Conservation (phyloP, 2,329 filamentous ascomycete genomes). For the Pezicula rhizophila region DNA sequence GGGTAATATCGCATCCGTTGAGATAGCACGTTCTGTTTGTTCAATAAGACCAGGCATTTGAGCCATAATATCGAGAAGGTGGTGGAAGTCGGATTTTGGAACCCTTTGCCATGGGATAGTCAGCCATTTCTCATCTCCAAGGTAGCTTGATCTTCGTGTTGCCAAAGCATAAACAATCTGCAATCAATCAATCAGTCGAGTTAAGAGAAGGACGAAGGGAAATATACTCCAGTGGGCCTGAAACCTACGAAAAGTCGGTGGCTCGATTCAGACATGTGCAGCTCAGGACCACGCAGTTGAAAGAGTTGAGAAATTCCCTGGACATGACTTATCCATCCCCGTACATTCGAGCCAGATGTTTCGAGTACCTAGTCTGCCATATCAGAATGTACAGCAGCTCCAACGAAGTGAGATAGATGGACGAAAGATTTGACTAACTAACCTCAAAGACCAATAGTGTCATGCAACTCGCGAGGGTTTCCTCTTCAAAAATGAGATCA, state of each 20-base stretch:
- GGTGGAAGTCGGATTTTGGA: conserved; percentile 10
- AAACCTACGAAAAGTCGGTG: conserved; percentile 8
- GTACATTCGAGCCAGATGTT: conserved; percentile 5
- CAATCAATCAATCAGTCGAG: conserved; percentile 7
- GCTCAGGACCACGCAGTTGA: conserved; percentile 7
- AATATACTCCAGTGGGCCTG: conserved; percentile 8
- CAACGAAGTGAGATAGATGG: conserved; percentile 1
- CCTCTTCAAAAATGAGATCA: conserved; percentile 6
- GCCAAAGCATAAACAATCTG: conserved; percentile 9
- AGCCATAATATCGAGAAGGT: conserved; percentile 11
- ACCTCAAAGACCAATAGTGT: conserved; percentile 9
- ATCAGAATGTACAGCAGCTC: conserved; percentile 7
- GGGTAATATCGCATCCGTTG: conserved; percentile 10
- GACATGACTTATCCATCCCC: conserved; percentile 7
- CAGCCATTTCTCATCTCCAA: conserved; percentile 9
- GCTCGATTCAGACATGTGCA: conserved; percentile 7
- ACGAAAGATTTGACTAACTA: conserved; percentile 5
- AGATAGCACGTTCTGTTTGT: conserved; percentile 6
- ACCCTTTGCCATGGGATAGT: conserved; percentile 8
- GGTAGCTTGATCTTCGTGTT: conserved; percentile 6
- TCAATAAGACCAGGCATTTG: conserved; percentile 6
- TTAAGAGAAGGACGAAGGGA: conserved; percentile 6
- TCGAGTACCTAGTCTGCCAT: conserved; percentile 8
- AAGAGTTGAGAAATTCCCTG: conserved; percentile 6
- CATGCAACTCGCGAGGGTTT: conserved; percentile 9